A percentile compares a stretch with the other conserved stretches of the same genome.
Conservation (phyloP, 129 eudicot species). For the Tagetes erecta region DNA sequence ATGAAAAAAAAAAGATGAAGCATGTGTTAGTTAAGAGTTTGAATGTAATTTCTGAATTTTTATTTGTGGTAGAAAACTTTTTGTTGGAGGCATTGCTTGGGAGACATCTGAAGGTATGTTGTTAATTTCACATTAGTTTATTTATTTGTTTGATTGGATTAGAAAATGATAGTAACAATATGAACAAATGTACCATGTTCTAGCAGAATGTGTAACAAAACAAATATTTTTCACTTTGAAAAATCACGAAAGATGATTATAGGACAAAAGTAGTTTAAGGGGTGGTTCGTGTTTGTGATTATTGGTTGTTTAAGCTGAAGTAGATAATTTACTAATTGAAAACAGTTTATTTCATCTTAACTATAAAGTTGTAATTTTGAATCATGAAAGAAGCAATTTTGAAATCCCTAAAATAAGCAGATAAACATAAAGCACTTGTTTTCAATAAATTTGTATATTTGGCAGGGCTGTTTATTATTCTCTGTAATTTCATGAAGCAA, state of each 20-base stretch:
- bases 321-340: too few relatives aligned
- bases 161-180: not conserved
- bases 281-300: too few relatives aligned
- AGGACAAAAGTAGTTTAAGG: too few relatives aligned
- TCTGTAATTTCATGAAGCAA: not conserved
- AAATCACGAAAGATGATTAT: too few relatives aligned
- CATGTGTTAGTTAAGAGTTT: slow-evolving; percentile 42
- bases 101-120: slow-evolving; percentile 84
- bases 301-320: too few relatives aligned
- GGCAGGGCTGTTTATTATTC: not conserved
- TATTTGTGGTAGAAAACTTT: slow-evolving; percentile 82
- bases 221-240: not conserved
- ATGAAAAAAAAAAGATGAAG: slow-evolving; percentile 25
- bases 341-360: too few relatives aligned
- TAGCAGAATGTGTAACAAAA: not conserved
- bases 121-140: too few relatives aligned
- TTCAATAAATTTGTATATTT: not conserved
- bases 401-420: not conserved
- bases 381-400: too few relatives aligned
- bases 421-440: not conserved
- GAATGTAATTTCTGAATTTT: slow-evolving; percentile 59
- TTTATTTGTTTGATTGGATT: not conserved
- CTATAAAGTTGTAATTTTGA: too few relatives aligned
- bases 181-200: not conserved
- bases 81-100: slow-evolving; percentile 96